Evolutionary conservation across 257 asterid species (phyloP), one percentile per base, ranked within the genome.

Genomic region (Paraleonurus japonicus): DNA sequence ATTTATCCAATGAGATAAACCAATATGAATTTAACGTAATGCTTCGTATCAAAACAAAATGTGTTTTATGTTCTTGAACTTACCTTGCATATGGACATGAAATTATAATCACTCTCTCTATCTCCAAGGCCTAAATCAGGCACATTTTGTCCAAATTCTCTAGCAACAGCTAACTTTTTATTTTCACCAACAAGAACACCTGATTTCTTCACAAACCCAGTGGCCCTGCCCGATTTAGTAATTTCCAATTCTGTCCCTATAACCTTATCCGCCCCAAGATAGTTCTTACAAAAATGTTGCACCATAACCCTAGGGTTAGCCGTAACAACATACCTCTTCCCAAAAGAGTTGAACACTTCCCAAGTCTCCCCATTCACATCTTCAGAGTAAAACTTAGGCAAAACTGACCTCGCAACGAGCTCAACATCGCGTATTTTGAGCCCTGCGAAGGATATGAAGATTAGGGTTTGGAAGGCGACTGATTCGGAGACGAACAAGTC

Each of bases 41-140:
- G n/a, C n/a, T n/a, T n/a, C n/a, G n/a, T n/a, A n/a, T n/a, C n/a
- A n/a, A n/a, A n/a, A n/a, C 26, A 17, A 17, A 1, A 24, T 20
- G 30, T 54, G 28, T 19, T 2, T 55, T 1, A 4, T 7, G 5
- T 5, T 22, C n/a, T 20, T 19, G 54, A 48, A 53, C 7, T 58
- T 66, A 89, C 97, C 97, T 91, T 89, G 90, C 96, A 90, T 17
- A 84, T 68, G 68, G 96, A 87, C 96, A 91, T 89, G 87, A 85
- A 89, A 3, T 78, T 81, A 35, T 71, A 82, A 77, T 89, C 97
- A 10, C 85, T 78, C 43, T 80, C 85, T 70, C 84, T 76, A 73
- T 89, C 90, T 19, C 97, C 97, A 6, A 91, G 87, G 0, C 92
- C 97, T 61, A 91, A 71, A 81, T 91, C 85, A 6, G 96, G 96